Base-by-base conservation (phyloP, 116 monocot genomes). In the Cymodocea nodosa region DNA sequence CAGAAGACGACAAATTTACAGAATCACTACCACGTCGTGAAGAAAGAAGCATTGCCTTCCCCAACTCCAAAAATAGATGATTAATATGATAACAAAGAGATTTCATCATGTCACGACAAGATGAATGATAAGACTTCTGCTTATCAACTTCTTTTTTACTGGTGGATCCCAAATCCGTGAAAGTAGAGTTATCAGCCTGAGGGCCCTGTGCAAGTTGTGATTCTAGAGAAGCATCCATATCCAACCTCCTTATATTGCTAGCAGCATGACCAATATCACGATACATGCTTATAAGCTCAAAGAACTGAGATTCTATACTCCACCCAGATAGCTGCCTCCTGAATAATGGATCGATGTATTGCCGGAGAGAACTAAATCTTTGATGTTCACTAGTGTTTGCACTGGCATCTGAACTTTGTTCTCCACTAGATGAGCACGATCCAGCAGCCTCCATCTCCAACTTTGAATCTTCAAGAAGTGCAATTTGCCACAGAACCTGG, bases 301-400 rank as follows among this genome's bases (percentile, higher is more conserved):
- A 83, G 70, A 99, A 81, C 62, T 92, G 93, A 63, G 99, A 99
- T 59, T 99, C 99, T 65, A 92, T 74, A 63, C 84, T 84, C 92
- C 89, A 92, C 14, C 84, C 83, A 77, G 92, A 79, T 51, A 50
- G 73, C 68, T 93, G 82, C 36, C 99, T 65, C 61, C 99, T 84
- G 40, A 89, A 69, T 57, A 92, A 69, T 40, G 92, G 93, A 79
- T 98, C 98, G 71, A 87, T 71, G 67, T 82, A 89, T 63, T 92
- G 98, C 81, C 93, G 77, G 40, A 99, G 81, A 60, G 84, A 80
- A 78, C 62, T 79, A 25, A 85, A 81, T 56, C 92, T 79, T 65
- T 76, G 88, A 12, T 86, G 87, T 37, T 92, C 99, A 67, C 62
- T 72, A 35, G 89, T 89, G 71, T 65, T 62, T 35, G 39, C 55